Conservation (phyloP, 805 yeast species). For the Blastobotrys muscicola region DNA sequence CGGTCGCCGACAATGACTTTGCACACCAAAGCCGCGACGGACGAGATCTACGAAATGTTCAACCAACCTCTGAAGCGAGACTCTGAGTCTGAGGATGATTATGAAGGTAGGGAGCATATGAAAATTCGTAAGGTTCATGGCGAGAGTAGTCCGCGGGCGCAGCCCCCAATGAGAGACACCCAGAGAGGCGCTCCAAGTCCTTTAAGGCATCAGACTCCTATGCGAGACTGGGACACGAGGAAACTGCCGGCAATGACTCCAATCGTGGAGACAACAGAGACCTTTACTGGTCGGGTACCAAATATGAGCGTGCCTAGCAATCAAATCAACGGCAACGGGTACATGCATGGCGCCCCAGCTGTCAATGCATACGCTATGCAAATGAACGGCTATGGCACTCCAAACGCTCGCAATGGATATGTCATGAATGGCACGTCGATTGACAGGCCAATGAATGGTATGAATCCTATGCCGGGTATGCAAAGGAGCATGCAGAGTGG, state of each 20-base stretch:
- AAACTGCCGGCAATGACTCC: slow-evolving; percentile 19
- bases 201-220: not conserved
- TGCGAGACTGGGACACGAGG: not conserved
- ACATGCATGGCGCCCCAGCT: no score
- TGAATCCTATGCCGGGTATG: no score
- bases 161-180: not conserved
- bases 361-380: no score
- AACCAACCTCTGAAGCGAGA: slow-evolving; percentile 26
- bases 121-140: slow-evolving; percentile 1
- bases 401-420: no score
- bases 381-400: no score
- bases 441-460: no score
- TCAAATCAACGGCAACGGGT: no score
- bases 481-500: not conserved
- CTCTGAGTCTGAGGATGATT: slow-evolving; percentile 16
- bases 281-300: slow-evolving; percentile 4
- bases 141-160: slow-evolving; percentile 1
- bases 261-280: slow-evolving; percentile 23
- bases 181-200: slow-evolving; percentile 2
- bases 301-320: no score
- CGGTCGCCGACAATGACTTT: slow-evolving; percentile 73
- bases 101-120: slow-evolving; percentile 16
- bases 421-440: no score
- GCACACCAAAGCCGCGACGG: slow-evolving; percentile 63
- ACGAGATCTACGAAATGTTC: slow-evolving; percentile 69